Percentiles rank a stretch among this genome's conserved stretches.
phyloP scores from a whole-genome alignment of 2,329 filamentous ascomycete genomes.

The Venturiaceae sp. region DNA sequence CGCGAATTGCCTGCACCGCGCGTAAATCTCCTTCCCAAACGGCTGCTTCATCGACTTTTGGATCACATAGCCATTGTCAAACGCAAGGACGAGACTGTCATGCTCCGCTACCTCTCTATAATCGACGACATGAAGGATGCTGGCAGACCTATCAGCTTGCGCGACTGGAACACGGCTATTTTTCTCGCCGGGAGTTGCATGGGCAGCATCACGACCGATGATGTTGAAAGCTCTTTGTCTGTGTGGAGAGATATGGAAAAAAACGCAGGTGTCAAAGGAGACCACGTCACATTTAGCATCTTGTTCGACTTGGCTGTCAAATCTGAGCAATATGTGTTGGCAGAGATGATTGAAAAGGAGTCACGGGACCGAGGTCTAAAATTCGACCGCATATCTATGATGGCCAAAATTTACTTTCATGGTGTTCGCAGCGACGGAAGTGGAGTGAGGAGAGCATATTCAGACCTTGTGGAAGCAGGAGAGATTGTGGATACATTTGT shows the following conservation, averaged over 20 bases:
- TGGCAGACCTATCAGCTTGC: slow-evolving; percentile 55
- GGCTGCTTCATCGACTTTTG: slow-evolving; percentile 54
- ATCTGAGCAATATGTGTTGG: slow-evolving; percentile 71
- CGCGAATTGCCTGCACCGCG: slow-evolving; percentile 42
- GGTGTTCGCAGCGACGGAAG: slow-evolving; percentile 65
- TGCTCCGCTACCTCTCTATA: slow-evolving; percentile 63
- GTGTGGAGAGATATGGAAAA: slow-evolving; percentile 89
- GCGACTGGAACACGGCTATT: slow-evolving; percentile 79
- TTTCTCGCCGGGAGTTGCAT: slow-evolving; percentile 68
- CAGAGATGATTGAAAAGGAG: slow-evolving; percentile 76
- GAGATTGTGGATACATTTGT: slow-evolving; percentile 83
- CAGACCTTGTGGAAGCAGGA: slow-evolving; percentile 70
- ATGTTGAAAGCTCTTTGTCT: slow-evolving; percentile 60
- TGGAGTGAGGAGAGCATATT: slow-evolving; percentile 68
- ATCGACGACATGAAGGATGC: slow-evolving; percentile 72
- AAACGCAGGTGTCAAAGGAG: slow-evolving; percentile 52
- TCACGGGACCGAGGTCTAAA: slow-evolving; percentile 60
- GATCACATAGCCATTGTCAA: slow-evolving; percentile 57
- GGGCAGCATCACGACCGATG: slow-evolving; percentile 43
- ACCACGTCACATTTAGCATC: slow-evolving; percentile 83
- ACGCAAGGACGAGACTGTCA: slow-evolving; percentile 52
- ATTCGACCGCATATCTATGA: slow-evolving; percentile 64
- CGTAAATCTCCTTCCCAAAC: slow-evolving; percentile 37
- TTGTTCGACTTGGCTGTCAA: slow-evolving; percentile 84
- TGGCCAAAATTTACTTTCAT: slow-evolving; percentile 74